phyloP scores from a whole-genome alignment of 2,329 filamentous ascomycete genomes.

The Juglanconis oblonga region DNA sequence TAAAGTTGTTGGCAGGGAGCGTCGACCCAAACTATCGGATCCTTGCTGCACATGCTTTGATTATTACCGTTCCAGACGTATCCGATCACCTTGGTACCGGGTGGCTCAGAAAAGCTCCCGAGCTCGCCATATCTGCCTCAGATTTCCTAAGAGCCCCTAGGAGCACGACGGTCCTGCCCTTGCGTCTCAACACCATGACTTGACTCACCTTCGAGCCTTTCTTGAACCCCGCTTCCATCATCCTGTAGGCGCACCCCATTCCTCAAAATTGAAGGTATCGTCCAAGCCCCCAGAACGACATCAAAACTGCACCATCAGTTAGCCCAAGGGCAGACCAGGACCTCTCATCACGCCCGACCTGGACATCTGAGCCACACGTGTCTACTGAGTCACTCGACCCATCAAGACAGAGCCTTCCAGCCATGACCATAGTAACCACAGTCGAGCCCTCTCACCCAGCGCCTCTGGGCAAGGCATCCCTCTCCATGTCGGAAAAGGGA shows the following conservation, averaged over 20 bases:
- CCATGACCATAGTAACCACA: conserved; percentile 7
- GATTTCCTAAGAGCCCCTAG: conserved; percentile 1
- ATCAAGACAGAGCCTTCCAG: neutral
- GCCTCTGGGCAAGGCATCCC: neutral
- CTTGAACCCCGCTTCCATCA: too few species aligned
- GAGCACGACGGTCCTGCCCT: neutral
- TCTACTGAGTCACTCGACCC: neutral
- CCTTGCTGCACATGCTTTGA: neutral
- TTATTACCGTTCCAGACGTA: neutral
- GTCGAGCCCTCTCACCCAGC: neutral
- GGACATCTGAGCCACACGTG: neutral
- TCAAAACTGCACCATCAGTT: too few species aligned
- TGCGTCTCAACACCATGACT: too few species aligned
- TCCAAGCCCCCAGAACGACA: too few species aligned
- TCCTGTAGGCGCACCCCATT: too few species aligned
- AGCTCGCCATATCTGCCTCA: conserved; percentile 6
- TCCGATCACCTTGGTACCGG: neutral
- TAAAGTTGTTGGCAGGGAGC: neutral
- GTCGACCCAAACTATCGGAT: neutral
- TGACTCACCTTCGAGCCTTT: too few species aligned
- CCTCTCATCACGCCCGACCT: too few species aligned
- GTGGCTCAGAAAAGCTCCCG: neutral
- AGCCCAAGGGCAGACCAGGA: too few species aligned
- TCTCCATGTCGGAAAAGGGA: neutral
- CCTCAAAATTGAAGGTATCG: too few species aligned